Conservation (phyloP, 176 grass and related monocot species). For the Bolboschoenus planiculmis region DNA sequence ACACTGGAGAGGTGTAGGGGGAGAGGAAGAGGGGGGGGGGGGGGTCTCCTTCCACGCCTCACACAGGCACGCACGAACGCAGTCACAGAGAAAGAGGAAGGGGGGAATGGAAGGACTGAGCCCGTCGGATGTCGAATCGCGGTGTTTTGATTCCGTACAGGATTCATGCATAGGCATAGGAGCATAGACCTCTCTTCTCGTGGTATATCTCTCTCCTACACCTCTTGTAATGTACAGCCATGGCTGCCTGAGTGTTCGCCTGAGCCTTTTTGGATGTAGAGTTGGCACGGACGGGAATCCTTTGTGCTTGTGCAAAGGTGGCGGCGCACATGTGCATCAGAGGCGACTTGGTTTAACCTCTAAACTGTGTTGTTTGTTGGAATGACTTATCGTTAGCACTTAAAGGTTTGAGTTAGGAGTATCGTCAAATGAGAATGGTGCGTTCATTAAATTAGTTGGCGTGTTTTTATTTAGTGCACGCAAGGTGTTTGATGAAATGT, state of each 20-base stretch:
- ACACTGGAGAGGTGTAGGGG: too few relatives aligned
- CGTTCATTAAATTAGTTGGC: not conserved
- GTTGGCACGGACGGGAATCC: too few relatives aligned
- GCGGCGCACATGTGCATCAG: not conserved
- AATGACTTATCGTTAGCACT: too few relatives aligned
- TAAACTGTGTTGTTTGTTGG: too few relatives aligned
- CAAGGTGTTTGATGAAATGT: constrained; percentile 3
- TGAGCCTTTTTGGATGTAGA: too few relatives aligned
- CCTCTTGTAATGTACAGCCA: not conserved
- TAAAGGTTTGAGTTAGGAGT: not conserved
- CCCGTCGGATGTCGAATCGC: not conserved
- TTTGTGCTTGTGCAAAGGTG: not conserved
- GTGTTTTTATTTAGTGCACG: not conserved
- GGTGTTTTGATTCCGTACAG: too few relatives aligned
- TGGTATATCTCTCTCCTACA: not conserved
- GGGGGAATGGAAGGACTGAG: not conserved
- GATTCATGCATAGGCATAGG: too few relatives aligned
- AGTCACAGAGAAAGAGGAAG: too few relatives aligned
- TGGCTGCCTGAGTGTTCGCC: too few relatives aligned
- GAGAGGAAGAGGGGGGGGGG: too few relatives aligned
- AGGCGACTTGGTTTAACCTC: not conserved
- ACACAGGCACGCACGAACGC: not conserved
- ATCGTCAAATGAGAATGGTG: not conserved
- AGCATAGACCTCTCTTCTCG: not conserved
- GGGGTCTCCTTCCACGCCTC: too few relatives aligned